phyloP scores from a whole-genome alignment of 225 moss, liverwort and hornwort species.

The Ulota crispa region DNA sequence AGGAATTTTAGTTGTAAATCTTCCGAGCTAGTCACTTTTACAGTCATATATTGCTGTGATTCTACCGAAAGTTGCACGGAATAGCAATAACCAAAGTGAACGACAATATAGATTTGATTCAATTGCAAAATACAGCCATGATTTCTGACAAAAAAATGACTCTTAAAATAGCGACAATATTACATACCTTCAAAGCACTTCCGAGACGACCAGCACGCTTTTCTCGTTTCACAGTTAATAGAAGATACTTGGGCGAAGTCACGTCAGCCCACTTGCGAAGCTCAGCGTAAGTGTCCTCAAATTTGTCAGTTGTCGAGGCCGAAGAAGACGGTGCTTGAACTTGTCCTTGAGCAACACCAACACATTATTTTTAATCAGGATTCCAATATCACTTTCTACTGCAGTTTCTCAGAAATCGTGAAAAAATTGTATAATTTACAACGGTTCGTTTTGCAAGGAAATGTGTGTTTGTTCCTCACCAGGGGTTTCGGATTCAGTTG shows the following conservation, averaged over 20 bases:
- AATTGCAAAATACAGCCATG: background rate
- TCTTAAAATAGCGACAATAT: background rate
- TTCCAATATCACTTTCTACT: background rate
- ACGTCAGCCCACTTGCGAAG: constrained; percentile 94
- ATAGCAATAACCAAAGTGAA: background rate
- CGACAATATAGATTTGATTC: background rate
- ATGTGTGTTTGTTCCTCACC: constrained; percentile 29
- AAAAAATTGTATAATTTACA: background rate
- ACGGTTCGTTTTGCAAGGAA: background rate
- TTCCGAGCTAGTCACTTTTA: background rate
- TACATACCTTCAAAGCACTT: constrained; percentile 74
- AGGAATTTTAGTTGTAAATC: background rate
- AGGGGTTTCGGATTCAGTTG: constrained; percentile 22
- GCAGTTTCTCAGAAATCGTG: background rate
- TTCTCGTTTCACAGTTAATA: constrained; percentile 79
- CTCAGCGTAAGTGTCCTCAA: constrained; percentile 76
- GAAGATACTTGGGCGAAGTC: constrained; percentile 61
- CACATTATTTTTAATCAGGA: constrained; percentile 9
- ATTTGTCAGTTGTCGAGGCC: constrained; percentile 41
- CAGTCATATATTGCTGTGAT: background rate
- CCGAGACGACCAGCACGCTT: constrained; percentile 78
- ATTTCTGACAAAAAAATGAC: background rate
- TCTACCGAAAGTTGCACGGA: background rate
- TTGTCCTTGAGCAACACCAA: constrained; percentile 21
- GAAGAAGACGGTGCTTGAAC: constrained; percentile 33